Percentiles rank a stretch among this genome's conserved stretches.
phyloP scores from a whole-genome alignment of 495 filamentous ascomycete species.

The Corynascus novoguineensis region DNA sequence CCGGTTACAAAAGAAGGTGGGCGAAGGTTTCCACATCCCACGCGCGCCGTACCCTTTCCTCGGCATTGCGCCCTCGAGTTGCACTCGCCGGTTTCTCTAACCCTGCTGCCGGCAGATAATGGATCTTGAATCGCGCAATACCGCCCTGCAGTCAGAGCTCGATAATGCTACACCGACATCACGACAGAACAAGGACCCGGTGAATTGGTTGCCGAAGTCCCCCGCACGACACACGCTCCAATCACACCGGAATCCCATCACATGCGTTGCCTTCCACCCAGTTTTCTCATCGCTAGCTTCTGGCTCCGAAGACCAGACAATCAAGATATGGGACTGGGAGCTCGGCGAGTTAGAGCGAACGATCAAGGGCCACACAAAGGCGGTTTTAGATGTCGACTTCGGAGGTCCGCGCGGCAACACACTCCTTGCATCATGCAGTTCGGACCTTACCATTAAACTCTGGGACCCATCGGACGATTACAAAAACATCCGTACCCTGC shows the following conservation, averaged over 20 bases:
- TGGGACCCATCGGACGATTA: constrained; percentile 95
- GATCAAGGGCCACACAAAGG: constrained; percentile 88
- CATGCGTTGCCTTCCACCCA: constrained; percentile 90
- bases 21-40: constrained; percentile 4
- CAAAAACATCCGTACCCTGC: constrained; percentile 89
- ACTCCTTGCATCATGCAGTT: constrained; percentile 83
- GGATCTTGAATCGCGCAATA: constrained; percentile 75
- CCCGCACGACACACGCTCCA: constrained; percentile 77
- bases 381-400: constrained; percentile 85
- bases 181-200: constrained; percentile 74
- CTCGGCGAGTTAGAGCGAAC: constrained; percentile 87
- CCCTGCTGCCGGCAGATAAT: constrained; percentile 60
- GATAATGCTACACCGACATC: constrained; percentile 82
- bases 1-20: constrained; percentile 82
- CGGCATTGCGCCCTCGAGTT: not conserved
- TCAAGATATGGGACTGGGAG: constrained; percentile 99
- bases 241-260: constrained; percentile 77
- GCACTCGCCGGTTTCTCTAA: constrained; percentile 5
- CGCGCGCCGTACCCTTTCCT: not conserved
- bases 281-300: constrained; percentile 88
- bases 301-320: constrained; percentile 79
- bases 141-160: constrained; percentile 70
- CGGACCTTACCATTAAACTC: constrained; percentile 88
- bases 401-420: constrained; percentile 82
- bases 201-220: constrained; percentile 77